A percentile compares a stretch with the other conserved stretches of the same genome.
phyloP scores from a whole-genome alignment of 2,329 filamentous ascomycete genomes.

The Penicillium vulpinum region DNA sequence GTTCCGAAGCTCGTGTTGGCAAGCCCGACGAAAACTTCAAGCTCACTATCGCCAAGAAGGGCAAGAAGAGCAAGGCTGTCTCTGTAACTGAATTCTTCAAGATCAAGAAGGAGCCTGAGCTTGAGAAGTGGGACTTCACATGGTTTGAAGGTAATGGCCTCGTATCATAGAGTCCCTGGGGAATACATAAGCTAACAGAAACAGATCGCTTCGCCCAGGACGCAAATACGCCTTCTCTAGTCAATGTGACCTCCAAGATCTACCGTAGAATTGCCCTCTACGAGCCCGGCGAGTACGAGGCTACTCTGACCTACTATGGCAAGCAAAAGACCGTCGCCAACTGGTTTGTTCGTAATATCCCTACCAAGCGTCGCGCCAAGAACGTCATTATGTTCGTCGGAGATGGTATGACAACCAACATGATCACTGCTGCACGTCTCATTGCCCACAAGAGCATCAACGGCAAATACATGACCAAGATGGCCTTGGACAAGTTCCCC shows the following conservation, averaged over 20 bases:
- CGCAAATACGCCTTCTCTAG: conserved; percentile 65
- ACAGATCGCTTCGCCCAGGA: conserved; percentile 73
- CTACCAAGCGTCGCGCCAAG: conserved; percentile 72
- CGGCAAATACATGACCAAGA: conserved; percentile 73
- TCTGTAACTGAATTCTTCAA: conserved; percentile 67
- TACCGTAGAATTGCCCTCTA: conserved; percentile 74
- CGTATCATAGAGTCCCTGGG: background rate
- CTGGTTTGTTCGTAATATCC: conserved; percentile 73
- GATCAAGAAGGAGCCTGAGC: conserved; percentile 63
- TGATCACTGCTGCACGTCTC: conserved; percentile 67
- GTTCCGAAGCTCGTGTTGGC: conserved; percentile 74
- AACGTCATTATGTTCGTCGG: conserved; percentile 86
- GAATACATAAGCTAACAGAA: conserved; percentile 9
- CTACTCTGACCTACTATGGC: conserved; percentile 73
- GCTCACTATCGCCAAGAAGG: conserved; percentile 72
- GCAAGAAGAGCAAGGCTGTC: conserved; percentile 41
- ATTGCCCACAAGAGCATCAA: conserved; percentile 82
- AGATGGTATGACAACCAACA: conserved; percentile 58
- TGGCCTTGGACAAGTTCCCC: conserved; percentile 81
- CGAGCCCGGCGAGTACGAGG: conserved; percentile 76
- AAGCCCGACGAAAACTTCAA: conserved; percentile 67
- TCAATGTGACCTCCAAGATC: conserved; percentile 77
- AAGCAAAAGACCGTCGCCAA: conserved; percentile 69
- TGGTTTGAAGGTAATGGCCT: conserved; percentile 68
- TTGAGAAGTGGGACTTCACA: conserved; percentile 81